Evolutionary conservation across 176 grass and related monocot species (phyloP).

Genomic region (Carex myosuroides): DNA sequence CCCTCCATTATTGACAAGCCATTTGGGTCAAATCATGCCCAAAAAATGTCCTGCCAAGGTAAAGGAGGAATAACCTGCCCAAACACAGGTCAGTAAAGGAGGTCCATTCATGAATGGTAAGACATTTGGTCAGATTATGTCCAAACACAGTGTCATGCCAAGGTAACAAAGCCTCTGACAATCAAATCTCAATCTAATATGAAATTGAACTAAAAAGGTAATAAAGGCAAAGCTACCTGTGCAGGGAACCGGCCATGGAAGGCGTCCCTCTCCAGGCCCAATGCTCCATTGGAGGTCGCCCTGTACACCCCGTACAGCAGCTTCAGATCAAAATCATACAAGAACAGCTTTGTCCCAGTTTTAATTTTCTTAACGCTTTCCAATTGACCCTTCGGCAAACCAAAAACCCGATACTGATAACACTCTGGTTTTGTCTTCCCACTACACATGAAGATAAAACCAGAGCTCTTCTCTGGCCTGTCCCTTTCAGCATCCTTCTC

Average conservation of each 20-base stretch:
- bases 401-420: constrained; percentile 51
- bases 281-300: constrained; percentile 40
- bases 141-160: neutral
- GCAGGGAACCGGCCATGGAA: constrained; percentile 61
- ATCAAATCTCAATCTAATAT: neutral
- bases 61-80: neutral
- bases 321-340: constrained; percentile 71
- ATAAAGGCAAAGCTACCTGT: constrained; percentile 37
- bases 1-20: neutral
- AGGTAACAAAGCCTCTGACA: neutral
- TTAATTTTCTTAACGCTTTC: constrained; percentile 51
- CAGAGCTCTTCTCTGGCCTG: constrained; percentile 29
- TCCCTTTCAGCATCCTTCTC: neutral
- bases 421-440: constrained; percentile 63
- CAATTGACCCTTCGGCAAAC: constrained; percentile 46
- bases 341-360: constrained; percentile 65
- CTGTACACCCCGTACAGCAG: constrained; percentile 63
- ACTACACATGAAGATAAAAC: constrained; percentile 85
- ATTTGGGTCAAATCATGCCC: neutral
- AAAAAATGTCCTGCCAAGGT: neutral
- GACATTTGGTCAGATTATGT: neutral
- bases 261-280: constrained; percentile 46
- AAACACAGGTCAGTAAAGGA: neutral
- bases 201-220: neutral
- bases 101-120: neutral